These are phyloP conservation scores for Rossbeevera mucosa DNA, from an alignment of 768 basidiomycete species.

Conservation along the genomic window DNA sequence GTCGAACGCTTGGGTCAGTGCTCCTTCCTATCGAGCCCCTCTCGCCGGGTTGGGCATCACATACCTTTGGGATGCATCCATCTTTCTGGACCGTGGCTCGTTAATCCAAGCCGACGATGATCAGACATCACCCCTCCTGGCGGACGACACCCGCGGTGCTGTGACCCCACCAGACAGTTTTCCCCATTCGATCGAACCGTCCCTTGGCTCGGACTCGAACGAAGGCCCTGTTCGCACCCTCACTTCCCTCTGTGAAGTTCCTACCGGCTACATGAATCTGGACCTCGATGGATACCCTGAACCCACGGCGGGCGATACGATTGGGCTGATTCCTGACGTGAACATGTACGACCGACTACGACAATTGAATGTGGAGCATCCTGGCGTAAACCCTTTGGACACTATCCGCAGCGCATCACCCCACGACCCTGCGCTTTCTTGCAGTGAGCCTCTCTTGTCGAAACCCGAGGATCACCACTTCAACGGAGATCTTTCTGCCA, in stretches of 20 bases:
- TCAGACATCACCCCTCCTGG: background rate
- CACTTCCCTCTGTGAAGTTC: background rate
- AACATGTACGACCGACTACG: slow-evolving; percentile 32
- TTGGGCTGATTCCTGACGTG: slow-evolving; percentile 32
- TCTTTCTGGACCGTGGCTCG: background rate
- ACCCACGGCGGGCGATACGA: slow-evolving; percentile 2
- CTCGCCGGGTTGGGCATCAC: slow-evolving; percentile 29
- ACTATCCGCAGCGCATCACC: slow-evolving; percentile 23
- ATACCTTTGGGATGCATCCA: slow-evolving; percentile 1
- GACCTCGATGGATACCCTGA: slow-evolving; percentile 10
- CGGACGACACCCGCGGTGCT: background rate
- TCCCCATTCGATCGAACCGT: background rate
- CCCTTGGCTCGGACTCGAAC: background rate
- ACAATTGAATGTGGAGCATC: slow-evolving; percentile 11
- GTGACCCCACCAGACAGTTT: background rate
- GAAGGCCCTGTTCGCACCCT: background rate
- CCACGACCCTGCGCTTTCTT: background rate
- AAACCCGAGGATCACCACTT: background rate
- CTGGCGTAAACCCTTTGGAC: slow-evolving; percentile 39
- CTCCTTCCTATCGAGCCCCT: slow-evolving; percentile 5
- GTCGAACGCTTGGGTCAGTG: slow-evolving; percentile 26
- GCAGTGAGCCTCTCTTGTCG: background rate
- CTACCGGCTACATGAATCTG: background rate
- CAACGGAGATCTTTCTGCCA: background rate
- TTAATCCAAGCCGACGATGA: slow-evolving; percentile 8